Percentiles rank a stretch among this genome's conserved stretches.
Conservation (phyloP, 495 filamentous ascomycete genomes). For the Hyphodiscus hymeniophilus region DNA sequence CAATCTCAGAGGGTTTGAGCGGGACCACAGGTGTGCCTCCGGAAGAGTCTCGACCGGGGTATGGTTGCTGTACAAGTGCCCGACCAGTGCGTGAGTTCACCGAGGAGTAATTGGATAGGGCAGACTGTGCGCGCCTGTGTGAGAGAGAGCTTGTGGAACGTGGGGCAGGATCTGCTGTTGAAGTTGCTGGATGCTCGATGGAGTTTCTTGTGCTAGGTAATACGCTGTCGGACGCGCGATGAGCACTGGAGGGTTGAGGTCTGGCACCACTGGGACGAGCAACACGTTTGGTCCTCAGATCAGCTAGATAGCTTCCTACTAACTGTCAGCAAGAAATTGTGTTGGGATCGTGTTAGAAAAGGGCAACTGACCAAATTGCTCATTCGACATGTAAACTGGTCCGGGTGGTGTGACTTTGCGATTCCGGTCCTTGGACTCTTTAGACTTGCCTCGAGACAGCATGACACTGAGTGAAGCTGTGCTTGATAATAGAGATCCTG, state of each 20-base stretch:
- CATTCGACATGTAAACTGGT: constrained; percentile 75
- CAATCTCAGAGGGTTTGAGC: constrained; percentile 36
- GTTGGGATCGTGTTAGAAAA: constrained; percentile 22
- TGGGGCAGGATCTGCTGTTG: constrained; percentile 18
- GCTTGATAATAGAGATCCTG: no score
- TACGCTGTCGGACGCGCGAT: constrained; percentile 26
- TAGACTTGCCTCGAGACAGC: constrained; percentile 27
- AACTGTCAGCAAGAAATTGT: constrained; percentile 19
- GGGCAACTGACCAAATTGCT: constrained; percentile 67
- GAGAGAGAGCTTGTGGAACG: constrained; percentile 44
- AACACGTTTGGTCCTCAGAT: constrained; percentile 71
- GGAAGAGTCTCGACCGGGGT: neutral
- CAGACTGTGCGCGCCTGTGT: constrained; percentile 37
- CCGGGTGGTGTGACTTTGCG: constrained; percentile 64
- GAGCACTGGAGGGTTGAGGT: constrained; percentile 53
- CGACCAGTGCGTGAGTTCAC: constrained; percentile 28
- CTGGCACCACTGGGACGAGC: constrained; percentile 71
- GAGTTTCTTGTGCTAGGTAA: neutral
- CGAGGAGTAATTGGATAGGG: constrained; percentile 23
- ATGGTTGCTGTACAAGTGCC: constrained; percentile 37
- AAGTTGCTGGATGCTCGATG: constrained; percentile 12
- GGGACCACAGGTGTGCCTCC: neutral
- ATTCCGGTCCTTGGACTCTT: constrained; percentile 34
- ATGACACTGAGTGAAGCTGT: neutral
- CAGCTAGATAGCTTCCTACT: constrained; percentile 68